Percentiles rank a stretch among this genome's conserved stretches.
These are phyloP conservation scores for Magnaporthales sp. DNA, from an alignment of 2,329 filamentous ascomycete genomes.

Conservation along the genomic window DNA sequence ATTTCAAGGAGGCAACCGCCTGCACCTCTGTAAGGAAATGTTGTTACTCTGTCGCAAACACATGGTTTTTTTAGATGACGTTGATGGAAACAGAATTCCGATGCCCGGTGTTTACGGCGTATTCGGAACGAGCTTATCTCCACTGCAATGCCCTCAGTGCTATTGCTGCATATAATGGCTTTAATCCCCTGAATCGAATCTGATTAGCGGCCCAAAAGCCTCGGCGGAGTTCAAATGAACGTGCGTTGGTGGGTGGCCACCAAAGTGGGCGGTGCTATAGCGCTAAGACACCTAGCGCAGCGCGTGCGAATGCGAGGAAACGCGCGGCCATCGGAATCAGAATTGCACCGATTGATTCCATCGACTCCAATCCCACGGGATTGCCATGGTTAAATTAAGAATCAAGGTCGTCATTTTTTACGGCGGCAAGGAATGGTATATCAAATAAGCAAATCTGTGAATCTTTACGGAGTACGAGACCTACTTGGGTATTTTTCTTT, in stretches of 20 bases:
- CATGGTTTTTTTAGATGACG: background rate
- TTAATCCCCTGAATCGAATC: background rate
- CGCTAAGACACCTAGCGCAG: too few species aligned
- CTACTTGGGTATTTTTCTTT: background rate
- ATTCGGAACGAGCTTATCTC: background rate
- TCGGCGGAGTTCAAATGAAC: too few species aligned
- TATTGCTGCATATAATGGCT: background rate
- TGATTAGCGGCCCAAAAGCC: background rate
- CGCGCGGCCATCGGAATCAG: background rate
- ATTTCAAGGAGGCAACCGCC: background rate
- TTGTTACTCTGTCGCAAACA: background rate
- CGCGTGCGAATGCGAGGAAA: background rate
- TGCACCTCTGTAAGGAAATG: background rate
- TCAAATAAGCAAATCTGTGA: background rate
- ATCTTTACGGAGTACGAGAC: background rate
- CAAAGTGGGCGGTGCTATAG: too few species aligned
- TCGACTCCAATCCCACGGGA: background rate
- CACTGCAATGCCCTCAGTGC: background rate
- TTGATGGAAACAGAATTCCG: background rate
- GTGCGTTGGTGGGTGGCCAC: too few species aligned
- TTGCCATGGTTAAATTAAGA: background rate
- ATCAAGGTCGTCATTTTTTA: background rate
- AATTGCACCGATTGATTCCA: background rate
- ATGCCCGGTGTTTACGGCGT: background rate
- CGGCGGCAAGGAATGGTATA: background rate